Conservation (phyloP, 129 eudicot genomes). For the Dittrichia graveolens region DNA sequence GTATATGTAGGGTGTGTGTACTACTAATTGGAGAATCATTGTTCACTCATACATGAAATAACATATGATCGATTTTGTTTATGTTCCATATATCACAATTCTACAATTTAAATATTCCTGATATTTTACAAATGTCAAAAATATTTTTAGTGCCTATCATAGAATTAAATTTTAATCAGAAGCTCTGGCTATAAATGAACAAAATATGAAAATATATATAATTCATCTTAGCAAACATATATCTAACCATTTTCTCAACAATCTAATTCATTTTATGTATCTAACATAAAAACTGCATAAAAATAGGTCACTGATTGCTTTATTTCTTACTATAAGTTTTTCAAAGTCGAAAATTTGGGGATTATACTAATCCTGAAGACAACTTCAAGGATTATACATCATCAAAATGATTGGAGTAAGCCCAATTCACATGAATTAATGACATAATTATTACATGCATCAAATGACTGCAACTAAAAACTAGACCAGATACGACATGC, state of each 20-base stretch:
- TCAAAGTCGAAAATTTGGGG: neutral
- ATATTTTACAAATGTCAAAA: too few species aligned
- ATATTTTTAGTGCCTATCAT: too few species aligned
- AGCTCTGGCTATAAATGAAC: neutral
- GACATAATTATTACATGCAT: neutral
- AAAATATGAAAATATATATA: neutral
- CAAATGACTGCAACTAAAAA: neutral
- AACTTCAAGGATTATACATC: neutral
- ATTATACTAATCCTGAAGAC: neutral
- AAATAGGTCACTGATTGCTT: neutral
- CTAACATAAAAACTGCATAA: neutral
- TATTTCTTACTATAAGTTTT: neutral
- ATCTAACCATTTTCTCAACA: neutral
- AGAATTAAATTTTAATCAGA: neutral
- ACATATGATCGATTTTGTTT: slow-evolving; percentile 1
- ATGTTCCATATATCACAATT: neutral
- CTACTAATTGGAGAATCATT: neutral
- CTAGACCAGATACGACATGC: neutral
- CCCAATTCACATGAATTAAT: neutral
- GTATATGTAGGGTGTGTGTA: neutral
- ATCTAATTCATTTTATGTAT: slow-evolving; percentile 5
- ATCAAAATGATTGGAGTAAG: neutral
- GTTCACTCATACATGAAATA: slow-evolving; percentile 12
- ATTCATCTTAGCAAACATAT: neutral
- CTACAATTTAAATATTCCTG: too few species aligned